Percentiles rank a stretch among this genome's conserved stretches.
Evolutionary conservation across 2,329 filamentous ascomycete species (phyloP).

Genomic region (Madurella mycetomatis): DNA sequence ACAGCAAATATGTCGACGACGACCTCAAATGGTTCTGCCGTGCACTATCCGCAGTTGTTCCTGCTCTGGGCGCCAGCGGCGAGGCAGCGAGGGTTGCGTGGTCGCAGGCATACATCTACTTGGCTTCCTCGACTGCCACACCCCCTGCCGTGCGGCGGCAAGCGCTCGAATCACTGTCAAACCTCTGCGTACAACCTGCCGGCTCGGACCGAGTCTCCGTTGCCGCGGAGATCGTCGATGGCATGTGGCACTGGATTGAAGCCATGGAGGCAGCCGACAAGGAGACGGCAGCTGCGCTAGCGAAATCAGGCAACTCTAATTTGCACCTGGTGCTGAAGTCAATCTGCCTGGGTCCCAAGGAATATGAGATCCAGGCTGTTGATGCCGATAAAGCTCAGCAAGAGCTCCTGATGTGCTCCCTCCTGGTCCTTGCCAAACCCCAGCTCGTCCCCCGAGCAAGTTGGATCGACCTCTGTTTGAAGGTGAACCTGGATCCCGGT

Average conservation of each 20-base stretch:
- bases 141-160: constrained; percentile 60
- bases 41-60: constrained; percentile 61
- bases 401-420: constrained; percentile 66
- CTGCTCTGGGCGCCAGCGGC: constrained; percentile 47
- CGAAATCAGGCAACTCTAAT: constrained; percentile 60
- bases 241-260: constrained; percentile 76
- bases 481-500: constrained; percentile 77
- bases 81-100: constrained; percentile 61
- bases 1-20: constrained; percentile 69
- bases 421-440: constrained; percentile 73
- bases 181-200: constrained; percentile 50
- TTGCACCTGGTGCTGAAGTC: constrained; percentile 59
- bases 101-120: constrained; percentile 81
- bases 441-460: constrained; percentile 71
- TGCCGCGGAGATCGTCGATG: constrained; percentile 61
- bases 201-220: constrained; percentile 35
- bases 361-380: constrained; percentile 38
- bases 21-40: constrained; percentile 74
- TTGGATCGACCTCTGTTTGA: constrained; percentile 88
- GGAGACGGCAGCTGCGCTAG: constrained; percentile 64
- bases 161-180: constrained; percentile 57
- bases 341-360: constrained; percentile 58
- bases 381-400: constrained; percentile 47
- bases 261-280: constrained; percentile 67
- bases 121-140: constrained; percentile 60